Evolutionary conservation across 148 eudicot species (phyloP), one percentile per base, ranked within the genome.

Genomic region (Oxyria digyna): DNA sequence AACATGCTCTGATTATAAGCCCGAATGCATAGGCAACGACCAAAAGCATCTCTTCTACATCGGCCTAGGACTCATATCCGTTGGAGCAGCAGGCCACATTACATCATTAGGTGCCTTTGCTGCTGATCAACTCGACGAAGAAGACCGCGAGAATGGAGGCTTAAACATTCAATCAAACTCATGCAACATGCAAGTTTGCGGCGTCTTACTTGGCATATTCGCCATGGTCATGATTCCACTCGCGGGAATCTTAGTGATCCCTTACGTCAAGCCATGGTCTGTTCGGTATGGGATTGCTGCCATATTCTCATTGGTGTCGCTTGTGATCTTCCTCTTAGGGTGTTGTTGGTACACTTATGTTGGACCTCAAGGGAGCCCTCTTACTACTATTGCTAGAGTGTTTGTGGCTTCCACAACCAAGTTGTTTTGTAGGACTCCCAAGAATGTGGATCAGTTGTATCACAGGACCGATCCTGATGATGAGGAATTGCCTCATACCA

Each of bases 221-320:
- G 65, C 52, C 8, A 55, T 75, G 24, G 24, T 78, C 9, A 4
- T 76, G 17, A 52, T 75, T 0, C 74, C 74, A 0, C 18, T 83
- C 0, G 67, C 26, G 9, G 88, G 81, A 26, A 66, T 69, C 13
- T 43, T 83, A 46, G 81, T 71, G 40, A 78, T 85, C 12, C 62
- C 80, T 0, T 75, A 67, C 15, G 75, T 85, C 62, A 82, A 79
- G 67, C 77, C 82, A 29, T 82, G 88, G 87, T 72, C 80, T 12
- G 69, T 81, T 33, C 74, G 72, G 17, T 84, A 82, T 68, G 88
- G 87, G 6, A 73, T 87, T 8, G 78, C 81, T 3, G 81, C 88
- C 0, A 59, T 85, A 20, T 83, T 77, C 29, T 68, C 81, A 0
- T 26, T 76, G 69, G 74, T 75, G 10, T 77, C 81, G 0, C 75